A percentile compares a stretch with the other conserved stretches of the same genome.
phyloP scores from a whole-genome alignment of 768 basidiomycete species.

The Hirschioporus abietinus region DNA sequence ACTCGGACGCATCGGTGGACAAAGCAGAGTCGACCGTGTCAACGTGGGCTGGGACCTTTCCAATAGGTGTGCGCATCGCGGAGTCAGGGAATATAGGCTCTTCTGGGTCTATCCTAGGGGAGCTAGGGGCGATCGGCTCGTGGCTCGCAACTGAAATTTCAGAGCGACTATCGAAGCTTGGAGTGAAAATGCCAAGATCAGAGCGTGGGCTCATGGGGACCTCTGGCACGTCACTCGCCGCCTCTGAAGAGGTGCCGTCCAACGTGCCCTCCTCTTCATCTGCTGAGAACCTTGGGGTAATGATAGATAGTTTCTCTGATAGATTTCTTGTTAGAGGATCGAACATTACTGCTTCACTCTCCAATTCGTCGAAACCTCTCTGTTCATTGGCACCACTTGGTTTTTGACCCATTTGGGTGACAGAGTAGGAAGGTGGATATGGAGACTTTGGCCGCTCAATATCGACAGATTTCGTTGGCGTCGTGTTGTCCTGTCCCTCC shows the following conservation, averaged over 20 bases:
- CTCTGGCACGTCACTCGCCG: conserved; percentile 8
- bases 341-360: background rate
- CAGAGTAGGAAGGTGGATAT: conserved; percentile 50
- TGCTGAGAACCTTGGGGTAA: background rate
- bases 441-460: conserved; percentile 38
- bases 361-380: background rate
- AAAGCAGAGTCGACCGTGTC: background rate
- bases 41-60: background rate
- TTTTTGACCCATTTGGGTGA: conserved; percentile 36
- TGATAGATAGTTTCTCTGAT: background rate
- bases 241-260: background rate
- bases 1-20: background rate
- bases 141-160: conserved; percentile 10
- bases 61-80: background rate
- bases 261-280: background rate
- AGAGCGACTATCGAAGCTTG: conserved; percentile 10
- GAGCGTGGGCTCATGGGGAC: conserved; percentile 10
- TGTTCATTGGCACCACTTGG: background rate
- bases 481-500: background rate
- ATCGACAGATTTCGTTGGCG: background rate
- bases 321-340: background rate
- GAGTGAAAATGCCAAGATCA: conserved; percentile 10
- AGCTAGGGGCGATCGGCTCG: conserved; percentile 8
- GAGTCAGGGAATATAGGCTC: conserved; percentile 5
- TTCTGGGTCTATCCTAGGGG: conserved; percentile 8